Conservation (phyloP, 2,329 filamentous ascomycete species). For the Diaporthe eres region DNA sequence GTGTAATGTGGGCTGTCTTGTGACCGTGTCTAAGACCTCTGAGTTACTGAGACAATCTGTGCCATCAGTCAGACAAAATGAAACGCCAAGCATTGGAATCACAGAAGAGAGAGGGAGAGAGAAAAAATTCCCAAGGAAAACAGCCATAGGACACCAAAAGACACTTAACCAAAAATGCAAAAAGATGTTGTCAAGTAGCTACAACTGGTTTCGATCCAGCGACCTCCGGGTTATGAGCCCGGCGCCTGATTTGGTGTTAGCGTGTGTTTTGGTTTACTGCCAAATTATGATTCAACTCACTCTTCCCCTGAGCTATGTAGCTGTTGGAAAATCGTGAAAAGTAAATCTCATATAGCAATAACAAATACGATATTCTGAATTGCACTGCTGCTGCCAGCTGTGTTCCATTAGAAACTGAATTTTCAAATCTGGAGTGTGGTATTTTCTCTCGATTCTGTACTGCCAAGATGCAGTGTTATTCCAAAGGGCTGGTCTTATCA, state of each 20-base stretch:
- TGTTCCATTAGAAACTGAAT: too few species aligned
- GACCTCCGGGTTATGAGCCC: conserved; percentile 44
- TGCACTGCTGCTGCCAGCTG: too few species aligned
- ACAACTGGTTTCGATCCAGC: conserved; percentile 42
- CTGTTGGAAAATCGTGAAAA: not conserved
- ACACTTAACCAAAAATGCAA: not conserved
- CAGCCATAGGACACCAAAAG: not conserved
- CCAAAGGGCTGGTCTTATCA: too few species aligned
- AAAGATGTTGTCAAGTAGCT: not conserved
- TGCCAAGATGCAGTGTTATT: too few species aligned
- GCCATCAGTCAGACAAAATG: not conserved
- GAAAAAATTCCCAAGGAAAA: not conserved
- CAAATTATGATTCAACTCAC: not conserved
- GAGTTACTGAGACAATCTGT: not conserved
- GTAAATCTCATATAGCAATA: not conserved
- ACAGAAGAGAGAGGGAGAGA: not conserved
- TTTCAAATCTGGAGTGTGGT: too few species aligned
- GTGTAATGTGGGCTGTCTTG: not conserved
- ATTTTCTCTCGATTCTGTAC: too few species aligned
- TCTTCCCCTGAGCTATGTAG: conserved; percentile 43
- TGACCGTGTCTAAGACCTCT: not conserved
- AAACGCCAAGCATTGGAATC: not conserved
- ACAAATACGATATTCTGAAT: too few species aligned
- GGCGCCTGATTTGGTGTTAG: conserved; percentile 15
- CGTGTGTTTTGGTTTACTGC: not conserved